These are phyloP conservation scores for Solanum pimpinellifolium DNA, from an alignment of 257 asterid species.

Conservation along the genomic window DNA sequence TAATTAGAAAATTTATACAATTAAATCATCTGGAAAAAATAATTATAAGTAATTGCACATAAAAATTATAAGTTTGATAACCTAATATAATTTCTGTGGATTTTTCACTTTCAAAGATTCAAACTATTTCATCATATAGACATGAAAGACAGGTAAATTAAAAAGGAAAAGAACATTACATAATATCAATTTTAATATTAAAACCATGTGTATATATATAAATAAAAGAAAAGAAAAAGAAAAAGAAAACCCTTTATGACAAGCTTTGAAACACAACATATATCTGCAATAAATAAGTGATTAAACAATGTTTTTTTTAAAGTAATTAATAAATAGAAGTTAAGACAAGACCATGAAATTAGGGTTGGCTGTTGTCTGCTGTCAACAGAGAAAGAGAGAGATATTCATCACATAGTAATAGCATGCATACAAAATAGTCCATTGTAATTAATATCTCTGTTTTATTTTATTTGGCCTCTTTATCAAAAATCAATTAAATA, in stretches of 20 bases:
- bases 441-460: background rate
- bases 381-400: background rate
- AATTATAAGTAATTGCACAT: background rate
- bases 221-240: background rate
- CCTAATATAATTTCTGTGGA: background rate
- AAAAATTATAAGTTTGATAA: background rate
- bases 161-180: background rate
- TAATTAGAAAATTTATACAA: background rate
- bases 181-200: background rate
- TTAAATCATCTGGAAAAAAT: background rate
- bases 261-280: background rate
- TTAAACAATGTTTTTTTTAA: background rate
- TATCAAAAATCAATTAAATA: background rate
- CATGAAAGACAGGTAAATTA: background rate
- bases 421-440: background rate
- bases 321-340: background rate
- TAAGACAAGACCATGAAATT: constrained; percentile 53
- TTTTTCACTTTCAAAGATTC: background rate
- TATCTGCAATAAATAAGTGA: background rate
- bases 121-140: background rate
- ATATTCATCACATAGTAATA: background rate
- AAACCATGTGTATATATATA: background rate
- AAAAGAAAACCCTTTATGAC: background rate
- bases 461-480: background rate
- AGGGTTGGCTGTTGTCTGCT: constrained; percentile 50